Base-by-base conservation (phyloP, 2,329 filamentous ascomycete species). In the Chaetomium strumarium region DNA sequence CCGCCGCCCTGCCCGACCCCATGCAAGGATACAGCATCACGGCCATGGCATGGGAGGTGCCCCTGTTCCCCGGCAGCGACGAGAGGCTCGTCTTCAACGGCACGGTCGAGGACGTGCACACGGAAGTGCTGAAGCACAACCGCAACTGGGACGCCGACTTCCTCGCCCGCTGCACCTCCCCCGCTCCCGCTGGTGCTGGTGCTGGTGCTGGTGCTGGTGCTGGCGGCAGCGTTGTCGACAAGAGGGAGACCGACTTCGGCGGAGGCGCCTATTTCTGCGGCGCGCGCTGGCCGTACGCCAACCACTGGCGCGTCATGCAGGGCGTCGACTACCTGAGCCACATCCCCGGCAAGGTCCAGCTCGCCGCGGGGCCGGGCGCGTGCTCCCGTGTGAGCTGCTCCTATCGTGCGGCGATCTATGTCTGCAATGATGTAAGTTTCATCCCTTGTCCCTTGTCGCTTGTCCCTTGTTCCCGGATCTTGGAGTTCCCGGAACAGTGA, bases 361-460 rank as follows among this genome's bases (percentile, higher is more conserved):
- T 46, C n/a, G n/a, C 11, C 8, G 34, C 34, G 9, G 49, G 41
- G 2, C 49, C 49, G 9, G 5, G 43, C 4, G 8, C 8, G 30
- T 52, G 50, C 33, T 13, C 19, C 7, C 38, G 38, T 2, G 50
- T 47, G 2, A 52, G 44, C 38, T 52, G 50, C 38, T 20, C n/a
- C 12, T 33, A 33, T 5, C 9, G 3, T 0, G 17, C 45, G 8
- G 45, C 50, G 0, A 37, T 52, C 2, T 48, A 11, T 2, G 5
- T 44, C 11, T 52, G 45, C 39, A 52, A 48, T 38, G 45, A 48
- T 44, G 45, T 52, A 12, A 34, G 50, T 44, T 33, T 16, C 4
- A 19, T 12, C n/a, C n/a, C n/a, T n/a, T n/a, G n/a, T n/a, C n/a
- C n/a, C n/a, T n/a, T n/a, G n/a, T n/a, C n/a, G n/a, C n/a, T n/a